Conservation (phyloP, 1,284 basidiomycete species). For the Takashimella koratensis region DNA sequence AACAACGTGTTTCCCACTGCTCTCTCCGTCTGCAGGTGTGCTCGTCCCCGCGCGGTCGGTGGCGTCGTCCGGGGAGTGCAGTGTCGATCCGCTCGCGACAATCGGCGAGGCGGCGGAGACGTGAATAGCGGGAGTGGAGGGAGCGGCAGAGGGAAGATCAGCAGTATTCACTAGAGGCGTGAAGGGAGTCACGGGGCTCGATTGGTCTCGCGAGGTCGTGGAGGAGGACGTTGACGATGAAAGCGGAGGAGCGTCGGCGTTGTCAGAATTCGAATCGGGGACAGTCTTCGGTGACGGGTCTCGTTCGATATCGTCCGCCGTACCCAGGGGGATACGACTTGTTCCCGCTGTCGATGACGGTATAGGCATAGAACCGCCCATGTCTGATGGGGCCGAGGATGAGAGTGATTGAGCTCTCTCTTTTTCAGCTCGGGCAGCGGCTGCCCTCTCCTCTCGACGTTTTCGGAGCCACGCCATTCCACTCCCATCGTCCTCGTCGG, state of each 20-base stretch:
- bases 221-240: conserved; percentile 2
- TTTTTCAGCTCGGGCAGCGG: conserved; percentile 23
- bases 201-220: background rate
- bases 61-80: background rate
- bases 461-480: conserved; percentile 49
- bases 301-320: background rate
- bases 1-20: conserved; percentile 9
- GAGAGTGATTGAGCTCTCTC: conserved; percentile 12
- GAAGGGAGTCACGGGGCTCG: conserved; percentile 1
- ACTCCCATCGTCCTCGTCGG: conserved; percentile 46
- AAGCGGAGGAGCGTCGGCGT: conserved; percentile 5
- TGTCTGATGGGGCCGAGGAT: conserved; percentile 1
- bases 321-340: background rate
- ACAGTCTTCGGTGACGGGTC: background rate
- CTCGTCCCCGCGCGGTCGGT: background rate
- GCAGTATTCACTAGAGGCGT: conserved; percentile 9
- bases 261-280: background rate
- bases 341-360: background rate
- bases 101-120: background rate
- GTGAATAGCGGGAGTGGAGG: conserved; percentile 5
- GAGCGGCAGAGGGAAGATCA: conserved; percentile 5
- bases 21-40: conserved; percentile 2
- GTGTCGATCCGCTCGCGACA: too few species aligned
- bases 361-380: background rate
- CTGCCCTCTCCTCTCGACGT: conserved; percentile 41